phyloP scores from a whole-genome alignment of 345 rosid species.

The Eutrema heterophyllum region DNA sequence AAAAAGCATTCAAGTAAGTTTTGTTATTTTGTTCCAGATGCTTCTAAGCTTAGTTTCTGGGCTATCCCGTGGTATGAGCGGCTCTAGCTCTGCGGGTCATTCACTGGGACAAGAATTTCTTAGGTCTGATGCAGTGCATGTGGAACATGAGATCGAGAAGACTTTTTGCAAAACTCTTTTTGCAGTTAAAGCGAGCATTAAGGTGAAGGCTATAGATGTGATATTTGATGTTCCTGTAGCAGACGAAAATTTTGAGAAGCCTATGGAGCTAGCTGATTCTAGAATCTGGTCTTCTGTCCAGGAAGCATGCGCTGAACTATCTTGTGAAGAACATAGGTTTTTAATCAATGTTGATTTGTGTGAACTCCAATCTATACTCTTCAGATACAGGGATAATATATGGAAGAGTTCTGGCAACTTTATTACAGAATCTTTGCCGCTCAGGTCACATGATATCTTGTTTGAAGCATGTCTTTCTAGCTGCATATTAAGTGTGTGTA shows the following conservation, averaged over 20 bases:
- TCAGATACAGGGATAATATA: conserved; percentile 42
- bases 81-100: conserved; percentile 33
- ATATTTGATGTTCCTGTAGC: conserved; percentile 51
- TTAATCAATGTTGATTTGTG: conserved; percentile 40
- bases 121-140: conserved; percentile 34
- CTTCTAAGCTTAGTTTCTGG: conserved; percentile 47
- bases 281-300: conserved; percentile 61
- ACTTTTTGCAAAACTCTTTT: conserved; percentile 30
- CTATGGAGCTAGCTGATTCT: conserved; percentile 33
- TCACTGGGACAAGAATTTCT: conserved; percentile 36
- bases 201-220: conserved; percentile 50
- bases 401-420: conserved; percentile 44
- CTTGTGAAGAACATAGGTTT: conserved; percentile 50
- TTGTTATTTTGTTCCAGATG: conserved; percentile 51
- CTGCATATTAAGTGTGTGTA: conserved; percentile 42
- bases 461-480: conserved; percentile 60
- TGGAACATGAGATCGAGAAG: conserved; percentile 36
- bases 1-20: conserved; percentile 11
- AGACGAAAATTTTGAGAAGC: conserved; percentile 29
- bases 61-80: conserved; percentile 37
- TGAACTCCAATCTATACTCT: conserved; percentile 44
- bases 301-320: conserved; percentile 38
- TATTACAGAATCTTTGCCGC: conserved; percentile 33
- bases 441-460: conserved; percentile 47
- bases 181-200: conserved; percentile 45